phyloP scores from a whole-genome alignment of 2,329 filamentous ascomycete genomes.

The Amauroascus niger region DNA sequence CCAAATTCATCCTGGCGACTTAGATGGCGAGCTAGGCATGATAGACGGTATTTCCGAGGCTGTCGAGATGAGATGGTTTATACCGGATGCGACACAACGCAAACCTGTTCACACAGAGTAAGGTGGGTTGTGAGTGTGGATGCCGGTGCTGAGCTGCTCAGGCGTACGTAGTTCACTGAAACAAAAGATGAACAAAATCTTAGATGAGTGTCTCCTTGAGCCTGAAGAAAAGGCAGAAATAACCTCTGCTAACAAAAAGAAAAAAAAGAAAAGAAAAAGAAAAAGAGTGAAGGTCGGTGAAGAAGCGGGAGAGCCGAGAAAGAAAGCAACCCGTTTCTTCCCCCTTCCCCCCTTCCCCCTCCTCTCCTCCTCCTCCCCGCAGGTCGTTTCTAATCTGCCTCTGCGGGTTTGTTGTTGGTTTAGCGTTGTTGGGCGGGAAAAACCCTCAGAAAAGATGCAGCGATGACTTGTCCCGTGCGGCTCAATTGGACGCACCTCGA shows the following conservation, averaged over 20 bases:
- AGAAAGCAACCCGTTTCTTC: too few species aligned
- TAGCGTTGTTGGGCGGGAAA: background rate
- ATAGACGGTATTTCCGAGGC: background rate
- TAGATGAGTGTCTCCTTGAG: background rate
- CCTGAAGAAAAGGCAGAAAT: background rate
- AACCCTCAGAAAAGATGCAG: constrained; percentile 8
- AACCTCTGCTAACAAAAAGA: background rate
- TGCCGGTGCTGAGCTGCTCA: background rate
- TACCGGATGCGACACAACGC: background rate
- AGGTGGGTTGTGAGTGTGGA: background rate
- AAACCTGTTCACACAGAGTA: background rate
- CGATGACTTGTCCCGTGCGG: constrained; percentile 11
- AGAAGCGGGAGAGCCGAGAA: background rate
- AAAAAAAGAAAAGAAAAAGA: background rate
- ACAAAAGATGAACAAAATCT: background rate
- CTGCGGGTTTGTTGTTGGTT: too few species aligned
- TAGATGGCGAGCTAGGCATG: constrained; percentile 3
- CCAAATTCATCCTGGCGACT: constrained; percentile 29
- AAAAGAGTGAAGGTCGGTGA: background rate
- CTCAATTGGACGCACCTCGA: constrained; percentile 2
- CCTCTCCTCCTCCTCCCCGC: too few species aligned
- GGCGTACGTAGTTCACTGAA: background rate
- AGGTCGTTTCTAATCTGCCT: too few species aligned
- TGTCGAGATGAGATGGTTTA: background rate
- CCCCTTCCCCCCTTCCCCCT: too few species aligned